Evolutionary conservation across 2,329 filamentous ascomycete genomes (phyloP), one percentile per base, ranked within the genome.

Genomic region (Orbilia ellipsospora): DNA sequence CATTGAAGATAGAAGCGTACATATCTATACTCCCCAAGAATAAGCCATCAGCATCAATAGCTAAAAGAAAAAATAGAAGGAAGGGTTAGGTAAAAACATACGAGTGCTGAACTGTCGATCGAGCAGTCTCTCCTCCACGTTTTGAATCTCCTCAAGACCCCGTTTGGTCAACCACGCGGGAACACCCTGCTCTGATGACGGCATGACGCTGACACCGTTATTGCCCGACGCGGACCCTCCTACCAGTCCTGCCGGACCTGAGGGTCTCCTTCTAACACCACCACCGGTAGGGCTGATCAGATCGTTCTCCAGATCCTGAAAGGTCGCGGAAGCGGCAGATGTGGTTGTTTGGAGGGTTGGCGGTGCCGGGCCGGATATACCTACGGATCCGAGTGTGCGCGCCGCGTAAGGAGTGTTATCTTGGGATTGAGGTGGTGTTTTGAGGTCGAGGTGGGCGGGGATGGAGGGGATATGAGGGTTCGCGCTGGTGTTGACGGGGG

Each of bases 81-180:
- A 36, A 36, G 31, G 31, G 5, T 4, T 7, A 10, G 31, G 31
- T 2, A 36, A 4, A 36, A 36, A 66, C 73, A 54, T 70, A 77
- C 73, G 65, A 1, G 73, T 77, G 56, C 48, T 62, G n/a, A 77
- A 77, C 67, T 60, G 51, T 31, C 67, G 23, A 50, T 77, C 73
- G 45, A 72, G 28, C 28, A 77, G 16, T 26, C 64, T 65, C 42
- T 77, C 73, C 48, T 70, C 65, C 2, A 62, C 42, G 20, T 77
- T 70, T 10, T 64, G 64, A 54, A 72, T 62, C 66, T 77, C 73
- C 50, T 77, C 73, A 10, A 66, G 26, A 8, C 73, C 73, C 10
- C 73, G 50, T 54, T 75, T 77, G 15, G 73, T 77, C 73, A 77
- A 67, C 73, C 73, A 77, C 20, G 67, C 62, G 2, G 73, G 73